Base-by-base conservation (phyloP, 495 filamentous ascomycete genomes). In the Hyaloscypha bicolor region DNA sequence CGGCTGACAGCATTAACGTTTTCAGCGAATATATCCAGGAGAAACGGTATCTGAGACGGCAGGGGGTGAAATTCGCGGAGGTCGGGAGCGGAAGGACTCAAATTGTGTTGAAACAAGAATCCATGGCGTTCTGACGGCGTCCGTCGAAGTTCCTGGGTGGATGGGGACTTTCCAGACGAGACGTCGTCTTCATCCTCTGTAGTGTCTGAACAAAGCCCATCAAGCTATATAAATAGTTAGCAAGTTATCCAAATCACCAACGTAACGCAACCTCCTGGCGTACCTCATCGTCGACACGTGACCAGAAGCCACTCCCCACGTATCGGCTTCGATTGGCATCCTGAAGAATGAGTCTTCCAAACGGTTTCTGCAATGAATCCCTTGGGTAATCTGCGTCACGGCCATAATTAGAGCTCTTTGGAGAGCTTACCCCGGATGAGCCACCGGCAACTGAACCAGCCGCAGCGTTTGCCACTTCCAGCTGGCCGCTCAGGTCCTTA, bases 1-100 rank as follows among this genome's bases (percentile, higher is more conserved):
- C 79, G 80, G 9, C 78, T 56, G 30, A 86, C 63, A 0, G 69
- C n/a, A 63, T 88, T 86, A 9, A 88, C 75, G 64, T 87, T 88
- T 55, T 82, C 80, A 9, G 76, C 67, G 71, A 82, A 89, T 3
- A 83, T 71, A 37, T 84, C 76, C 25, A 86, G 64, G 3, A 88
- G 66, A 59, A 81, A 83, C 0, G 80, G 80, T 0, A 88, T 78
- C 59, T 87, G 83, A 2, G 81, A 82, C 0, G 84, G 80, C 5
- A 82, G 53, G 39, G 86, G 86, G 30, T 82, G 82, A 33, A 87
- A 76, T 0, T 80, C 77, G 22, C 75, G 68, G 11, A 82, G 64
- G 35, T 82, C 71, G 6, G 78, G 75, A 29, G 69, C 63, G 9
- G 69, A 65, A 25, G 71, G 37, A 19, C 62, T 75, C 22, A 82